Percentiles rank a stretch among this genome's conserved stretches.
Conservation (phyloP, 1,139 yeast genomes). For the Insectozyma bohioensis region DNA sequence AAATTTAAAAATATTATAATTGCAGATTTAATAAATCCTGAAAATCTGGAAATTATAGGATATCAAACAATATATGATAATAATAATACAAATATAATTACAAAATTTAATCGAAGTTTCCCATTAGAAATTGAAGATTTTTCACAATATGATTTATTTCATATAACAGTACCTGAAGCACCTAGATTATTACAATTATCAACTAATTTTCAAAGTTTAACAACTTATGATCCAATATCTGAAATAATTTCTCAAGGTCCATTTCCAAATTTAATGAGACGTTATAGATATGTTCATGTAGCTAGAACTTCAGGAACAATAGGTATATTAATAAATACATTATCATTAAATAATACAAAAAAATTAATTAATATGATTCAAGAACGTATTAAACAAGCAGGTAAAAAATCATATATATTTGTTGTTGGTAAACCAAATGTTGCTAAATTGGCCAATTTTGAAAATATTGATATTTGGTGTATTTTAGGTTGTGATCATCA, state of each 20-base stretch:
- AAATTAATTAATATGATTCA: conserved; percentile 60
- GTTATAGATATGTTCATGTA: conserved; percentile 83
- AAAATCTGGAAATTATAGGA: conserved; percentile 42
- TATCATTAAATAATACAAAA: conserved; percentile 74
- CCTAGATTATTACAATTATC: conserved; percentile 76
- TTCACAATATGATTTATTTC: conserved; percentile 55
- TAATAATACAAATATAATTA: background rate
- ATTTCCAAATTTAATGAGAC: conserved; percentile 72
- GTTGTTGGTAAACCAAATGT: conserved; percentile 99
- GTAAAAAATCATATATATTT: conserved; percentile 87
- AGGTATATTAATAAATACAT: conserved; percentile 86
- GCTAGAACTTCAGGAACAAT: conserved; percentile 91
- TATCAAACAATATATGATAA: conserved; percentile 27
- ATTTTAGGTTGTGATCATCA: conserved; percentile 93
- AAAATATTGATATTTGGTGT: conserved; percentile 89
- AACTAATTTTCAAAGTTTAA: conserved; percentile 60
- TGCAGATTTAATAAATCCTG: conserved; percentile 45
- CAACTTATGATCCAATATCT: conserved; percentile 44
- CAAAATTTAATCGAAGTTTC: conserved; percentile 11
- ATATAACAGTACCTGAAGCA: conserved; percentile 70
- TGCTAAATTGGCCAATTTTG: conserved; percentile 94
- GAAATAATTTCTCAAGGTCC: conserved; percentile 50
- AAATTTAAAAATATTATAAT: conserved; percentile 47
- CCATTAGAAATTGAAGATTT: conserved; percentile 24
- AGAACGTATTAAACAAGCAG: conserved; percentile 64